A percentile compares a stretch with the other conserved stretches of the same genome.
Conservation (phyloP, 139 green algal species). For the Dunaliella sp. region DNA sequence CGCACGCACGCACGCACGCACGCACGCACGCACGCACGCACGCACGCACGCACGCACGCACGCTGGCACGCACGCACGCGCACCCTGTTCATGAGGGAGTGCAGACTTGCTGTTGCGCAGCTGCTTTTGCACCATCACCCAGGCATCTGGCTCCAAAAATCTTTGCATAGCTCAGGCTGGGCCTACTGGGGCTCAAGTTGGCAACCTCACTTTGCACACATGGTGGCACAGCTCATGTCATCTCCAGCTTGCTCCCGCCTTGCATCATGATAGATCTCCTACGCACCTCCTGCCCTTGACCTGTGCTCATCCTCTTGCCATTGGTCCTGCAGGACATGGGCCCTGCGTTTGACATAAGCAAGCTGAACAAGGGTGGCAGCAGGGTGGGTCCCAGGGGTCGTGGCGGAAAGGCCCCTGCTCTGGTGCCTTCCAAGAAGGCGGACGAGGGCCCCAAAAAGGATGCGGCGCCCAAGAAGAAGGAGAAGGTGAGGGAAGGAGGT, state of each 20-base stretch:
- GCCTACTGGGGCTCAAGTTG: too few species aligned
- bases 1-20: neutral
- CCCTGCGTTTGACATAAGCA: constrained; percentile 46
- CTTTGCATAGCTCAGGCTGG: too few species aligned
- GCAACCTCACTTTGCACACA: too few species aligned
- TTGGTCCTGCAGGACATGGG: neutral
- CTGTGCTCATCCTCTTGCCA: too few species aligned
- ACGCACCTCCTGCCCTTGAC: too few species aligned
- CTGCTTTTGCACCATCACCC: neutral
- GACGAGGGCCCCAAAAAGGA: constrained; percentile 29
- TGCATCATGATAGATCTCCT: too few species aligned
- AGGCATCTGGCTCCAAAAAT: too few species aligned
- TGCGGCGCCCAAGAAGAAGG: constrained; percentile 35
- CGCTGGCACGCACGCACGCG: neutral
- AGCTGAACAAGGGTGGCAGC: constrained; percentile 39
- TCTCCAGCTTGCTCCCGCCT: too few species aligned
- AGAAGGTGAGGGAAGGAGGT: constrained; percentile 22
- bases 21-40: neutral
- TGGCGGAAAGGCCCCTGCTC: constrained; percentile 9
- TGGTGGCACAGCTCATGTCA: neutral
- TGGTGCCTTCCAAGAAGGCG: neutral
- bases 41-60: neutral
- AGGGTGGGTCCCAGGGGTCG: constrained; percentile 11
- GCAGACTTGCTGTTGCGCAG: too few species aligned
- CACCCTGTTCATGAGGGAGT: neutral